A percentile compares a stretch with the other conserved stretches of the same genome.
These are phyloP conservation scores for Hypoxylon sp. DNA, from an alignment of 2,329 filamentous ascomycete genomes.

Conservation along the genomic window DNA sequence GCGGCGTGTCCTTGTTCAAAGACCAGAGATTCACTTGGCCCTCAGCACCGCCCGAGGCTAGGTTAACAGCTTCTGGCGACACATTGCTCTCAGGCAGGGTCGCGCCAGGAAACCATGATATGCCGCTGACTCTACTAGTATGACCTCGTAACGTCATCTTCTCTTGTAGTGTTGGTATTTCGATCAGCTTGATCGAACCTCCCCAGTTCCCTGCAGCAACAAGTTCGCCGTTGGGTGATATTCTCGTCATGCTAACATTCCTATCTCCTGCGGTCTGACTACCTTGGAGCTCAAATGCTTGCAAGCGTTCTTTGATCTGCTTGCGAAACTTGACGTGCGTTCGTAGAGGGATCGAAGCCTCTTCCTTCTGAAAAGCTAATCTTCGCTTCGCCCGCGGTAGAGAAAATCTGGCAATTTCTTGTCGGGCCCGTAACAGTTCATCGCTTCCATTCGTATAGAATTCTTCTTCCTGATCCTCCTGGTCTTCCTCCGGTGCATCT, in stretches of 20 bases:
- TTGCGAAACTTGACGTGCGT: conserved; percentile 95
- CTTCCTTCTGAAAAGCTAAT: conserved; percentile 81
- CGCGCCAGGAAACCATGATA: conserved; percentile 90
- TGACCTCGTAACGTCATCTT: conserved; percentile 85
- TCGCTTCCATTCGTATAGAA: conserved; percentile 91
- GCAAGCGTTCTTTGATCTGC: conserved; percentile 84
- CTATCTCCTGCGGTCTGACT: conserved; percentile 94
- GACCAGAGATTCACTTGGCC: conserved; percentile 93
- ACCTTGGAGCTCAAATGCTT: conserved; percentile 90
- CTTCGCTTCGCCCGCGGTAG: conserved; percentile 85
- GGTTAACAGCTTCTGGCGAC: conserved; percentile 81
- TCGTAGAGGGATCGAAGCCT: conserved; percentile 85
- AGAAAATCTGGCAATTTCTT: conserved; percentile 85
- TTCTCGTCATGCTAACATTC: conserved; percentile 91
- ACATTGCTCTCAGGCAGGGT: conserved; percentile 80
- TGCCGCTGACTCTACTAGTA: conserved; percentile 88
- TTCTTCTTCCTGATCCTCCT: conserved; percentile 86
- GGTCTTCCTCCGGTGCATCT: conserved; percentile 73
- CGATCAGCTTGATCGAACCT: conserved; percentile 87
- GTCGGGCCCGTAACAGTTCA: conserved; percentile 81
- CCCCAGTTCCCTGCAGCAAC: conserved; percentile 95
- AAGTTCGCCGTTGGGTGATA: conserved; percentile 86
- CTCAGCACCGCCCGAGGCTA: conserved; percentile 92
- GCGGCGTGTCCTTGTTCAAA: conserved; percentile 84
- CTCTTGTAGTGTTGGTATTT: conserved; percentile 85